These are phyloP conservation scores for Trypanosoma mega DNA, from an alignment of 208 protist genomes.

Conservation along the genomic window DNA sequence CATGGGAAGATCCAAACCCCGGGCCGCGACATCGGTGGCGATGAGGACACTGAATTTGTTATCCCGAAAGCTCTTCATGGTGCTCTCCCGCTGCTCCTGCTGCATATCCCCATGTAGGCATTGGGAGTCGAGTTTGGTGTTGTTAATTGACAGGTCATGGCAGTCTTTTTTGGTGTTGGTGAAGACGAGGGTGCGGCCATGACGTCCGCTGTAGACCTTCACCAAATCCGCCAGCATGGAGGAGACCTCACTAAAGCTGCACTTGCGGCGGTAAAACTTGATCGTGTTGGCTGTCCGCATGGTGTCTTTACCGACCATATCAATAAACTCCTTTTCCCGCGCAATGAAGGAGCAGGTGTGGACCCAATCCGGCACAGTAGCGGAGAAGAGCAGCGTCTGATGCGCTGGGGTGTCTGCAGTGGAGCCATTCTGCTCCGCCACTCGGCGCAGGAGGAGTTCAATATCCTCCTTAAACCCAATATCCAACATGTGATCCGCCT, in stretches of 20 bases:
- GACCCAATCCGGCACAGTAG: slow-evolving; percentile 93
- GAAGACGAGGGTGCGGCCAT: slow-evolving; percentile 90
- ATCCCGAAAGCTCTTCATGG: slow-evolving; percentile 93
- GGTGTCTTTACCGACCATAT: slow-evolving; percentile 93
- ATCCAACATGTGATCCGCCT: slow-evolving; percentile 98
- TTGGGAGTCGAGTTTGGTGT: slow-evolving; percentile 90
- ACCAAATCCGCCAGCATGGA: slow-evolving; percentile 91
- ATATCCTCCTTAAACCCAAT: slow-evolving; percentile 97
- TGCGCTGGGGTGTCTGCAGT: slow-evolving; percentile 77
- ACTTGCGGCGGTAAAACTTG: slow-evolving; percentile 86
- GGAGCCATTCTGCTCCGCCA: slow-evolving; percentile 91
- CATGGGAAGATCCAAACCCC: slow-evolving; percentile 86
- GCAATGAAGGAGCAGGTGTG: slow-evolving; percentile 77
- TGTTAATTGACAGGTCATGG: slow-evolving; percentile 89
- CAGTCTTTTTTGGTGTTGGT: slow-evolving; percentile 93
- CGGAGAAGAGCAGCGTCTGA: slow-evolving; percentile 94
- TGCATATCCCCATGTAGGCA: slow-evolving; percentile 97
- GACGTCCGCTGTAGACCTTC: slow-evolving; percentile 86
- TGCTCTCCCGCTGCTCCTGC: slow-evolving; percentile 91
- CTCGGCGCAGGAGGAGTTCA: slow-evolving; percentile 92
- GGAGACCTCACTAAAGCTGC: slow-evolving; percentile 88
- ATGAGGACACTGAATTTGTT: slow-evolving; percentile 94
- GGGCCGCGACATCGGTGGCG: slow-evolving; percentile 91
- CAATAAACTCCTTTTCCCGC: slow-evolving; percentile 91
- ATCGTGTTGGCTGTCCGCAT: slow-evolving; percentile 94